Percentiles rank a stretch among this genome's conserved stretches.
Conservation (phyloP, 2,329 filamentous ascomycete genomes). For the Epichloe gansuensis region DNA sequence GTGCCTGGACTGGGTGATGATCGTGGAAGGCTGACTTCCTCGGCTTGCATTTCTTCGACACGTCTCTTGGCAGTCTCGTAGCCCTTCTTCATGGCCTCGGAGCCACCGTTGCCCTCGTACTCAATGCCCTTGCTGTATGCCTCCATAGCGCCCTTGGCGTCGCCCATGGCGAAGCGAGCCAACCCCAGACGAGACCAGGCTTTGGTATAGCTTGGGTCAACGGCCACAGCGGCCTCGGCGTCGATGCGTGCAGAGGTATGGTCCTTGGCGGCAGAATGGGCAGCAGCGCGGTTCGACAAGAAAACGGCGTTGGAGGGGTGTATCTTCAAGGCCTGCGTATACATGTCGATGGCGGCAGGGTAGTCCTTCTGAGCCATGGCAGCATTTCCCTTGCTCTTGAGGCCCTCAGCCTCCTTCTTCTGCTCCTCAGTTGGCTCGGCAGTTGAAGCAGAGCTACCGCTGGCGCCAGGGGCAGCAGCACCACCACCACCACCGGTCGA, state of each 20-base stretch:
- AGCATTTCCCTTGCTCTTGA: constrained; percentile 86
- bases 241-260: constrained; percentile 76
- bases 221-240: constrained; percentile 76
- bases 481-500: constrained; percentile 24
- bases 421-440: constrained; percentile 36
- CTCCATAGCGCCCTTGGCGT: constrained; percentile 84
- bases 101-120: constrained; percentile 84
- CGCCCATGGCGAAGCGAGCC: constrained; percentile 80
- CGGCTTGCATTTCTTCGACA: constrained; percentile 63
- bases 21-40: constrained; percentile 26
- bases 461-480: constrained; percentile 19
- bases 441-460: constrained; percentile 14
- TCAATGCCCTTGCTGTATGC: constrained; percentile 90
- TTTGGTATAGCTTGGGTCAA: constrained; percentile 91
- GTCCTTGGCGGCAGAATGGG: constrained; percentile 72
- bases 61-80: constrained; percentile 84
- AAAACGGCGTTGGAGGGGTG: constrained; percentile 85
- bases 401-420: constrained; percentile 70
- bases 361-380: constrained; percentile 96
- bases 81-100: constrained; percentile 94
- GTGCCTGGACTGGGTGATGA: constrained; percentile 36
- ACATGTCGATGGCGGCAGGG: constrained; percentile 64
- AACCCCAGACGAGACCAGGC: constrained; percentile 91
- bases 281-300: constrained; percentile 92
- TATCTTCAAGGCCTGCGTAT: constrained; percentile 74